Base-by-base conservation (phyloP, 2,329 filamentous ascomycete species). In the Alternaria metachromatica region DNA sequence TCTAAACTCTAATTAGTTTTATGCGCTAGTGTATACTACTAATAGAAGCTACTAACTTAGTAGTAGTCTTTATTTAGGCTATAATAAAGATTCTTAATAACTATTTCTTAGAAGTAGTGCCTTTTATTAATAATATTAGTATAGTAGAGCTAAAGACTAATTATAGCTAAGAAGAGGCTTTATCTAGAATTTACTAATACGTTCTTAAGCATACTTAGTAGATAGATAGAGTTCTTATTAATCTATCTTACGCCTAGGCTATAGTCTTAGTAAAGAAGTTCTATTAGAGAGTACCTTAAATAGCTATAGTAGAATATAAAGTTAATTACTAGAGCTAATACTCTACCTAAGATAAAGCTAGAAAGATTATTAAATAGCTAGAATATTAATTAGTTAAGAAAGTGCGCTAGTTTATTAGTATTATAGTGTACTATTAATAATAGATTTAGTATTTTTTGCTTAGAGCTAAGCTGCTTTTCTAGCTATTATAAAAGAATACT, bases 71-170 rank as follows among this genome's bases (percentile, higher is more conserved):
- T 58, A 54, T 13, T 33, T 33, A 50, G 3, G 18, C 48, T 12
- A 59, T 63, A 49, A 58, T 49, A 55, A 61, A 51, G 8, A 61
- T 61, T 15, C 4, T 55, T n/a, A 44, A 43, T 30, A 25, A 56
- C 12, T 56, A 61, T n/a, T 55, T 30, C 12, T 51, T 51, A 50
- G 3, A 56, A 6, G 43, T 11, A 33, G 25, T 28, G 10, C 51
- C 44, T 15, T 61, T 44, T 44, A 50, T 56, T 5, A 13, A 61
- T 44, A 44, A 61, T 50, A 55, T 61, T 46, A 54, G 10, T 5
- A 20, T 37, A 54, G 53, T 25, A 23, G 12, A 20, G n/a, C 41
- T 46, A 21, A 61, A 61, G 23, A 44, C 12, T 9, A 33, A 55
- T 13, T 55, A 61, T 51, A 45, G 18, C 6, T 18, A 28, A 25